phyloP scores from a whole-genome alignment of 257 asterid genomes.

The Salvia rosmarinus region DNA sequence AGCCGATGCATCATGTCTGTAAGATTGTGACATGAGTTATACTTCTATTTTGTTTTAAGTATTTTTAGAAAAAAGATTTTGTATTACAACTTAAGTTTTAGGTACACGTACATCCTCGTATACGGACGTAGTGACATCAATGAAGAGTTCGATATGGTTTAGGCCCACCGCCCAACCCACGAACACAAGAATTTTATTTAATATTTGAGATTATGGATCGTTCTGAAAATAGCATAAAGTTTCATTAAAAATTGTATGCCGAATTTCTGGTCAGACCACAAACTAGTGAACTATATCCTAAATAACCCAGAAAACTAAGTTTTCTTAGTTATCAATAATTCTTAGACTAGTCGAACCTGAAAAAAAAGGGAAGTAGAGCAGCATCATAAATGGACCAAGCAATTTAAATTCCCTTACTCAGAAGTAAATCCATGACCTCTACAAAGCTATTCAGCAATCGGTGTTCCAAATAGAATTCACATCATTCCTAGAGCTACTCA shows the following conservation, averaged over 20 bases:
- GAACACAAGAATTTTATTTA: no score
- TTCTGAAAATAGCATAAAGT: background rate
- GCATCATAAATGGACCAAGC: background rate
- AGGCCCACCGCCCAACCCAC: no score
- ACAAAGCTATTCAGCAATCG: slow-evolving; percentile 5
- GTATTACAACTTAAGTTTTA: no score
- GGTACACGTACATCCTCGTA: no score
- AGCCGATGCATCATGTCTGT: no score
- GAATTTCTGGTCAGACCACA: background rate
- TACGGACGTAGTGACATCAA: no score
- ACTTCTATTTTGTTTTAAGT: no score
- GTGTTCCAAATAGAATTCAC: slow-evolving; percentile 9
- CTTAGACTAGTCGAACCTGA: background rate
- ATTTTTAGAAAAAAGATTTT: no score
- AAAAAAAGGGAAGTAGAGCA: background rate
- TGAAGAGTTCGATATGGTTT: no score
- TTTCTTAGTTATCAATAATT: background rate
- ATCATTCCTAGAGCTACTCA: slow-evolving; percentile 4
- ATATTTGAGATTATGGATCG: background rate
- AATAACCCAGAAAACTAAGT: background rate
- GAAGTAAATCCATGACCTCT: background rate
- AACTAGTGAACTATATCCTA: no score
- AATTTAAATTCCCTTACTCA: background rate
- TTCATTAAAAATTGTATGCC: background rate
- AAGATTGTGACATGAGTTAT: no score